These are phyloP conservation scores for Heterococcus sp. DNA, from an alignment of 108 stramenopile species.

Conservation along the genomic window DNA sequence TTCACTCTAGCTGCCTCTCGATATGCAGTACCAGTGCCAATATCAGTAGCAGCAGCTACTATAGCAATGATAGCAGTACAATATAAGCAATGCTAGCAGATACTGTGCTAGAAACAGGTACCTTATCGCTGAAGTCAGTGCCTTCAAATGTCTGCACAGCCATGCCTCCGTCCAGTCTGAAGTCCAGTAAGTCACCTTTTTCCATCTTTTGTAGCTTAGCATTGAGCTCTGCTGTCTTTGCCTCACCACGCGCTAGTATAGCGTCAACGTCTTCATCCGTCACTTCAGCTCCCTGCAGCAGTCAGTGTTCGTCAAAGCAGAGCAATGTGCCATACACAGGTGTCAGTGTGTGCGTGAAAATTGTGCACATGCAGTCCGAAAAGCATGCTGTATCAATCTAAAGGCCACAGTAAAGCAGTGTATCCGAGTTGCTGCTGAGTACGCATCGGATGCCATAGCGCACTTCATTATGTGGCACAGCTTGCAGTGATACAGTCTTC, in stretches of 20 bases:
- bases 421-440: constrained; percentile 59
- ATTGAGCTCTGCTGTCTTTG: constrained; percentile 60
- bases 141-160: constrained; percentile 86
- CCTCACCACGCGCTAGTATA: constrained; percentile 71
- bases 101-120: neutral
- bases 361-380: neutral
- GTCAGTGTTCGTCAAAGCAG: neutral
- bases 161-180: constrained; percentile 82
- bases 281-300: constrained; percentile 7
- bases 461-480: no score
- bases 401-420: constrained; percentile 56
- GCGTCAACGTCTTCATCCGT: constrained; percentile 69
- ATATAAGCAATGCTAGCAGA: no score
- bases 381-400: no score
- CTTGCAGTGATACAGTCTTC: no score
- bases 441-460: constrained; percentile 63
- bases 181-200: constrained; percentile 90
- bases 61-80: no score
- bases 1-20: no score
- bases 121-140: constrained; percentile 75
- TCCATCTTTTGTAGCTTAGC: constrained; percentile 40
- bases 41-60: no score
- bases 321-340: neutral
- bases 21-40: no score
- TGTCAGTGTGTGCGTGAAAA: neutral